These are phyloP conservation scores for Hypholoma fasciculare DNA, from an alignment of 768 basidiomycete genomes.

Conservation along the genomic window DNA sequence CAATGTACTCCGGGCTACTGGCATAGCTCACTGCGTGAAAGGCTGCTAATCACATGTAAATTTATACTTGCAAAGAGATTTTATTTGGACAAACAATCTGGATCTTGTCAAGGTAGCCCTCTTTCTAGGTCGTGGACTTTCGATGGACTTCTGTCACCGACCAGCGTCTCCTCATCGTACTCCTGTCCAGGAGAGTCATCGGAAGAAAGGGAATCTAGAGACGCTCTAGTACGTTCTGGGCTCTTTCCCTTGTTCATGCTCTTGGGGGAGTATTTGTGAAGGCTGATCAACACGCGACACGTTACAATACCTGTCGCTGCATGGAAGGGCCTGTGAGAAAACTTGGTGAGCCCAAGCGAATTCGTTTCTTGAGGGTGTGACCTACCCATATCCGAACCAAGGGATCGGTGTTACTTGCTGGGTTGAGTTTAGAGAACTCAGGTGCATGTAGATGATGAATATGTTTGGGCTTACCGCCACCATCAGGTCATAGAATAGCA, in stretches of 20 bases:
- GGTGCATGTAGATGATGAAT: not conserved
- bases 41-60: no score
- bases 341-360: no score
- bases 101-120: not conserved
- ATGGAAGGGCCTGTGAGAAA: slow-evolving; percentile 39
- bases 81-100: no score
- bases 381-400: slow-evolving; percentile 49
- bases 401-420: slow-evolving; percentile 45
- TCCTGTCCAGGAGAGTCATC: not conserved
- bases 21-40: no score
- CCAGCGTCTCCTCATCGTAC: not conserved
- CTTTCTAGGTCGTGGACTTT: not conserved
- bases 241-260: no score
- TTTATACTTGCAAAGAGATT: no score
- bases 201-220: not conserved
- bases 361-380: not conserved
- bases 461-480: slow-evolving; percentile 30
- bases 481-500: slow-evolving; percentile 49
- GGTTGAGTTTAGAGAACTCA: not conserved
- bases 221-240: no score
- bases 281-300: slow-evolving; percentile 44
- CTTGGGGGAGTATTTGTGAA: slow-evolving; percentile 30
- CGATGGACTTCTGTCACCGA: not conserved
- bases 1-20: no score
- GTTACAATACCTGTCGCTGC: slow-evolving; percentile 48